Percentiles rank a stretch among this genome's conserved stretches.
Evolutionary conservation across 805 yeast genomes (phyloP).

Genomic region (Grigorovia yakushimaensis): DNA sequence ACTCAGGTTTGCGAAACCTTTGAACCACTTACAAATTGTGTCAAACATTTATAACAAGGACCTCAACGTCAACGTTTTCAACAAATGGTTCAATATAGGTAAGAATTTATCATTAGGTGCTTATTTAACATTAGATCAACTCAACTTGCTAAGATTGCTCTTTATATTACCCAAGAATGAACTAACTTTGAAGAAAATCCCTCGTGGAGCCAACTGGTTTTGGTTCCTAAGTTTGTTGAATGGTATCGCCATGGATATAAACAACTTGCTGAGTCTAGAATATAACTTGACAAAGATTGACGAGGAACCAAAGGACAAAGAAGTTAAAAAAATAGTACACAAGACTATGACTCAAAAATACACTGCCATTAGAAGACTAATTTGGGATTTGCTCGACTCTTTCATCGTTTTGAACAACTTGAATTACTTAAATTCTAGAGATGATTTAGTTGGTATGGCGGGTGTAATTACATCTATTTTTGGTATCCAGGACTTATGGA

Average conservation of each 20-base stretch:
- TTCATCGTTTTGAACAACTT: slow-evolving; percentile 67
- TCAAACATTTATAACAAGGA: slow-evolving; percentile 59
- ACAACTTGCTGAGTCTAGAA: slow-evolving; percentile 40
- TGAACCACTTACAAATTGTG: slow-evolving; percentile 62
- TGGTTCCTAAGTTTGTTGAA: slow-evolving; percentile 69
- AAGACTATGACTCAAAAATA: slow-evolving; percentile 32
- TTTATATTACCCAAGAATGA: slow-evolving; percentile 42
- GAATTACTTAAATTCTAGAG: slow-evolving; percentile 50
- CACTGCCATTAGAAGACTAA: slow-evolving; percentile 48
- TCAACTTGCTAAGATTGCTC: slow-evolving; percentile 43
- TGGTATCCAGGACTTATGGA: slow-evolving; percentile 71
- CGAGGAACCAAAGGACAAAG: slow-evolving; percentile 9
- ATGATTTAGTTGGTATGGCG: slow-evolving; percentile 73
- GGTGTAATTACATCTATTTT: slow-evolving; percentile 74
- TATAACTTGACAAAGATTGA: neutral
- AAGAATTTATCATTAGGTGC: slow-evolving; percentile 55
- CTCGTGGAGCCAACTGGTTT: slow-evolving; percentile 53
- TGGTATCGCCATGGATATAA: slow-evolving; percentile 49
- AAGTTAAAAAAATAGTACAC: slow-evolving; percentile 25
- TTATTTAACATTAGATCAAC: slow-evolving; percentile 53
- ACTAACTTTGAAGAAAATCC: slow-evolving; percentile 38
- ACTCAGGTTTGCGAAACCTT: slow-evolving; percentile 73
- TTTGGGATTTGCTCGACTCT: slow-evolving; percentile 70
- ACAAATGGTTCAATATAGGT: slow-evolving; percentile 24
- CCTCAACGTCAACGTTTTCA: slow-evolving; percentile 42